phyloP scores from a whole-genome alignment of 75 land plant genomes.

The Sequoiadendron giganteum region DNA sequence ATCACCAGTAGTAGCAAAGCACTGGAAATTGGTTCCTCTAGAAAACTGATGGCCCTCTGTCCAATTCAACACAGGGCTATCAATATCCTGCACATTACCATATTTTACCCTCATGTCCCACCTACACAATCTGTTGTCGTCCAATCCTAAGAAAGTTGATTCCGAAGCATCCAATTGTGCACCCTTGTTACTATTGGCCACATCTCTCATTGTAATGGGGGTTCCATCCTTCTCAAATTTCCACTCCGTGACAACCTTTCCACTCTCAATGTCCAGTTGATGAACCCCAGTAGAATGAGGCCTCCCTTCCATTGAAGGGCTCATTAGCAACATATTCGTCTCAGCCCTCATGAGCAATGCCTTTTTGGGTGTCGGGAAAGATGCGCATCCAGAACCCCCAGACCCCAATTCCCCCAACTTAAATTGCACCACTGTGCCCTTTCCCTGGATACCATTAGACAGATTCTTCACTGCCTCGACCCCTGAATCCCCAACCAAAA shows the following conservation, averaged over 20 bases:
- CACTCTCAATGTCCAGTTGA: slow-evolving; percentile 92
- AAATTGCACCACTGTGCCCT: slow-evolving; percentile 70
- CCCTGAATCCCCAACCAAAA: slow-evolving; percentile 77
- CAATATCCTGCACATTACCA: slow-evolving; percentile 85
- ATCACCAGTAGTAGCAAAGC: slow-evolving; percentile 97
- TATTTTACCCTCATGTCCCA: slow-evolving; percentile 96
- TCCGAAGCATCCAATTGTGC: slow-evolving; percentile 83
- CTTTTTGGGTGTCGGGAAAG: slow-evolving; percentile 75
- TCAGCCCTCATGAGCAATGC: slow-evolving; percentile 92
- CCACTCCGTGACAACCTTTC: slow-evolving; percentile 91
- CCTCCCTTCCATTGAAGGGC: slow-evolving; percentile 59
- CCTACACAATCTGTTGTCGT: slow-evolving; percentile 89
- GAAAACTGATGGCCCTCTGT: slow-evolving; percentile 96
- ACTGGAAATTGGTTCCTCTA: slow-evolving; percentile 95
- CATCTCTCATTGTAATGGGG: slow-evolving; percentile 92
- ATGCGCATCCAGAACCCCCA: slow-evolving; percentile 1
- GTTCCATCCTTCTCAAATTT: slow-evolving; percentile 94
- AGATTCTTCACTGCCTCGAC: slow-evolving; percentile 87
- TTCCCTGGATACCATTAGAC: slow-evolving; percentile 83
- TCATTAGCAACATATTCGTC: slow-evolving; percentile 89
- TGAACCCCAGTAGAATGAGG: slow-evolving; percentile 72
- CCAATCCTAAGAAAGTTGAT: slow-evolving; percentile 91
- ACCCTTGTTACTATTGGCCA: slow-evolving; percentile 80
- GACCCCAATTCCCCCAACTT: slow-evolving; percentile 11
- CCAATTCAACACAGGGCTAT: slow-evolving; percentile 88